These are phyloP conservation scores for Chrysoporthe puriensis DNA, from an alignment of 2,329 filamentous ascomycete species.

Conservation along the genomic window DNA sequence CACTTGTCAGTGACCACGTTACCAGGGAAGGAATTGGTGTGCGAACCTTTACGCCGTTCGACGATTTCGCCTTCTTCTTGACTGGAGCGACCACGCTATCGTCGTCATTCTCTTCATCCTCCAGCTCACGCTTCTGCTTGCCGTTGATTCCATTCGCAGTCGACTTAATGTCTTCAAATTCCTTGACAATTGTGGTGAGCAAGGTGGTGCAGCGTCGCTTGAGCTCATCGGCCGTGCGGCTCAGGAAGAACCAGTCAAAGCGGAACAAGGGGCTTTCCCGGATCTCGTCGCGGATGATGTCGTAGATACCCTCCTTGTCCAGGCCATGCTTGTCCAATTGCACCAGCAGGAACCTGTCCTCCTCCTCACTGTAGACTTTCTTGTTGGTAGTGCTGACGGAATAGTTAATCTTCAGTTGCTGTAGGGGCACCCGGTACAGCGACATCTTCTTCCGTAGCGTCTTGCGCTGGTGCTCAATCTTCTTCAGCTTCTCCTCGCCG, in stretches of 20 bases:
- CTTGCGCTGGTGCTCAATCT: conserved; percentile 89
- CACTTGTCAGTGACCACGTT: conserved; percentile 13
- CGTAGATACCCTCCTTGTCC: conserved; percentile 87
- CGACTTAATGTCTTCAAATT: conserved; percentile 75
- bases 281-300: conserved; percentile 96
- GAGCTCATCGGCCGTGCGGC: conserved; percentile 89
- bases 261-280: conserved; percentile 92
- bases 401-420: conserved; percentile 98
- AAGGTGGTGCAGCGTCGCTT: conserved; percentile 91
- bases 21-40: conserved; percentile 14
- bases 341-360: conserved; percentile 93
- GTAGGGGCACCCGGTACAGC: conserved; percentile 94
- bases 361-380: conserved; percentile 98
- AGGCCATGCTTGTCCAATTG: conserved; percentile 91
- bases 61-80: conserved; percentile 87
- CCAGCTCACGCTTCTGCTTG: conserved; percentile 73
- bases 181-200: conserved; percentile 90
- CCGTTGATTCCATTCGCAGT: conserved; percentile 66
- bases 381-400: conserved; percentile 99
- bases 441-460: conserved; percentile 94
- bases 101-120: conserved; percentile 84
- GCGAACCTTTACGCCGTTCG: conserved; percentile 79
- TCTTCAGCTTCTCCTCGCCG: conserved; percentile 86
- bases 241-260: conserved; percentile 99
- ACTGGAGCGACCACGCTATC: conserved; percentile 79